These are phyloP conservation scores for Santalum album DNA, from an alignment of 164 flowering plant species.

Conservation along the genomic window DNA sequence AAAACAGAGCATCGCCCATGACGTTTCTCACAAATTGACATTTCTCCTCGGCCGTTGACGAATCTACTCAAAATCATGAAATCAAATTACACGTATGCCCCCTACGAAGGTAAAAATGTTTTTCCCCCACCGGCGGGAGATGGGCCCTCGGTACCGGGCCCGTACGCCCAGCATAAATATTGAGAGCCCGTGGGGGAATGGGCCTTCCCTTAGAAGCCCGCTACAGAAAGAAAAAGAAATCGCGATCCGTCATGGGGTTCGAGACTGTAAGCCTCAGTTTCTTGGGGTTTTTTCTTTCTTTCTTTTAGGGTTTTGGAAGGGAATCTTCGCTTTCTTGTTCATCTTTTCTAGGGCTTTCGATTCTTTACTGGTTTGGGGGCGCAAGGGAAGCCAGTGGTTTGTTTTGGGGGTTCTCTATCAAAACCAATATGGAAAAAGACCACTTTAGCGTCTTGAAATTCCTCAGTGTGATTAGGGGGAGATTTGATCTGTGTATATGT, in stretches of 20 bases:
- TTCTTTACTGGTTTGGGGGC: constrained; percentile 18
- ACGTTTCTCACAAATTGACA: too few species aligned
- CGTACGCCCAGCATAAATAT: too few species aligned
- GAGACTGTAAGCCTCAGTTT: constrained; percentile 25
- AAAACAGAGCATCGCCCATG: too few species aligned
- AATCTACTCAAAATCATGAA: too few species aligned
- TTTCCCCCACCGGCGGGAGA: too few species aligned
- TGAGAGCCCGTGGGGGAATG: too few species aligned
- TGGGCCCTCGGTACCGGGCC: too few species aligned
- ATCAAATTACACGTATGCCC: too few species aligned
- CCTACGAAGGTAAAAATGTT: too few species aligned
- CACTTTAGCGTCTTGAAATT: constrained; percentile 8
- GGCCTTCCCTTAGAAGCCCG: constrained; percentile 18
- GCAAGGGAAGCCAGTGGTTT: constrained; percentile 24
- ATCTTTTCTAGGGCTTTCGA: constrained; percentile 20
- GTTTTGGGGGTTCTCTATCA: constrained; percentile 17
- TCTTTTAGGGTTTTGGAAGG: constrained; percentile 29
- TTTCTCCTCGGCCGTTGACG: too few species aligned
- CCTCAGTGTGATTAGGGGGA: neutral
- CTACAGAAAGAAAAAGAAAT: constrained; percentile 4
- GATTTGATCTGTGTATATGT: constrained; percentile 7
- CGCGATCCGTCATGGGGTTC: constrained; percentile 27
- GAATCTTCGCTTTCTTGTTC: constrained; percentile 20
- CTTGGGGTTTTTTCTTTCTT: too few species aligned
- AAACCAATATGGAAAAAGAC: constrained; percentile 11